These are phyloP conservation scores for Lepidium africanum DNA, from an alignment of 345 rosid genomes.

Conservation along the genomic window DNA sequence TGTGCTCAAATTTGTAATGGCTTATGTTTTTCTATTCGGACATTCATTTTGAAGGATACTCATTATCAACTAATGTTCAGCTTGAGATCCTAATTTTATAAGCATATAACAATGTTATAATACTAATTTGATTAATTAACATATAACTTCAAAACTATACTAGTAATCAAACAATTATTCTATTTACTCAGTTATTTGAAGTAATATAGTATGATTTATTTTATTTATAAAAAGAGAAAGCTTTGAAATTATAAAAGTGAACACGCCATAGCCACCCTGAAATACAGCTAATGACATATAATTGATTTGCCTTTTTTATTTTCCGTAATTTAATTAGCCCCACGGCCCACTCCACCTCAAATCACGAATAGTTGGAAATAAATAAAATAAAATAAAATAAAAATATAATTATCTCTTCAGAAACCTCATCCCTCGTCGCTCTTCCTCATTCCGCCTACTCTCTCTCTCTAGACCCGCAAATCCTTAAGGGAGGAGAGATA, in stretches of 20 bases:
- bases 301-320: not conserved
- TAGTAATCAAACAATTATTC: no score
- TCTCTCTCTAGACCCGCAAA: conserved; percentile 19
- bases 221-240: no score
- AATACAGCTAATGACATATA: conserved; percentile 22
- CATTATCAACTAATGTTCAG: no score
- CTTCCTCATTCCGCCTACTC: conserved; percentile 17
- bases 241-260: not conserved
- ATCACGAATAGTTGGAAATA: conserved; percentile 11
- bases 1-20: no score
- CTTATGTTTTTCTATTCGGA: no score
- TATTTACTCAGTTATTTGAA: no score
- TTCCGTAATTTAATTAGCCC: not conserved
- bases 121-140: no score
- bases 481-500: conserved; percentile 18
- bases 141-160: no score
- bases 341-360: conserved; percentile 27
- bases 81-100: no score
- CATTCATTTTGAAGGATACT: no score
- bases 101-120: no score
- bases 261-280: not conserved
- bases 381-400: not conserved
- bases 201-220: no score
- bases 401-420: conserved; percentile 18
- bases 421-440: conserved; percentile 14